Evolutionary conservation across 2,329 filamentous ascomycete genomes (phyloP).

Genomic region (Daldinia sp.): DNA sequence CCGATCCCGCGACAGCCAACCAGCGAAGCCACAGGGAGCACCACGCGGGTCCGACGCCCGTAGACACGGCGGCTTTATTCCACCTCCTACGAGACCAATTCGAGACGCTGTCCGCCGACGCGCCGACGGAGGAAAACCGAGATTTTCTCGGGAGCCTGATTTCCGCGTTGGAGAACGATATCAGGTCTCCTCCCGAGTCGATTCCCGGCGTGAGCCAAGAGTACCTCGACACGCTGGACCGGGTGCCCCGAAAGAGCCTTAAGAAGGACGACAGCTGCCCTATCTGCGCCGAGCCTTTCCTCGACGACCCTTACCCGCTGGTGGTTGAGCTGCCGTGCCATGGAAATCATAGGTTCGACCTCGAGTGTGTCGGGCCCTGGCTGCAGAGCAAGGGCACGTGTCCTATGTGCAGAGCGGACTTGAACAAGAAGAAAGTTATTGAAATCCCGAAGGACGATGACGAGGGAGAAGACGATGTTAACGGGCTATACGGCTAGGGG

Average conservation of each 20-base stretch:
- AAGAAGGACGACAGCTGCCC: slow-evolving; percentile 67
- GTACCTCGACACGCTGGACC: slow-evolving; percentile 70
- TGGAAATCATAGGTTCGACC: slow-evolving; percentile 69
- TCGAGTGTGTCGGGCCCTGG: slow-evolving; percentile 77
- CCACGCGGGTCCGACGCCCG: slow-evolving; percentile 70
- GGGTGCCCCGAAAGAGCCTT: slow-evolving; percentile 66
- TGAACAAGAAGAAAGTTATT: slow-evolving; percentile 64
- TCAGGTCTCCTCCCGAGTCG: slow-evolving; percentile 63
- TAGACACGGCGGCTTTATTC: slow-evolving; percentile 68
- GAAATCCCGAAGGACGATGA: slow-evolving; percentile 60
- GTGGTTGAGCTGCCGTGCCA: slow-evolving; percentile 75
- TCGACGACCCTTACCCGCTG: slow-evolving; percentile 72
- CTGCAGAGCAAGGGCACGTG: slow-evolving; percentile 73
- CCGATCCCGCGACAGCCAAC: slow-evolving; percentile 43
- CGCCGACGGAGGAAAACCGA: slow-evolving; percentile 63
- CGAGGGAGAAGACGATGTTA: slow-evolving; percentile 65
- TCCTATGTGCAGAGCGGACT: slow-evolving; percentile 71
- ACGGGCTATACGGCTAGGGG: slow-evolving; percentile 60
- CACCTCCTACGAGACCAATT: slow-evolving; percentile 71
- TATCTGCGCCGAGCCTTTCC: slow-evolving; percentile 72
- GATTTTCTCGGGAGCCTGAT: slow-evolving; percentile 65
- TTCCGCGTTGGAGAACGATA: slow-evolving; percentile 61
- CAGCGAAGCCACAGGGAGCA: slow-evolving; percentile 61
- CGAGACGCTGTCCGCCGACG: slow-evolving; percentile 61
- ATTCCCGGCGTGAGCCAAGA: slow-evolving; percentile 69